Evolutionary conservation across 371 early-diverging fungal species (phyloP).

Genomic region (Rhizopus arrhizus): DNA sequence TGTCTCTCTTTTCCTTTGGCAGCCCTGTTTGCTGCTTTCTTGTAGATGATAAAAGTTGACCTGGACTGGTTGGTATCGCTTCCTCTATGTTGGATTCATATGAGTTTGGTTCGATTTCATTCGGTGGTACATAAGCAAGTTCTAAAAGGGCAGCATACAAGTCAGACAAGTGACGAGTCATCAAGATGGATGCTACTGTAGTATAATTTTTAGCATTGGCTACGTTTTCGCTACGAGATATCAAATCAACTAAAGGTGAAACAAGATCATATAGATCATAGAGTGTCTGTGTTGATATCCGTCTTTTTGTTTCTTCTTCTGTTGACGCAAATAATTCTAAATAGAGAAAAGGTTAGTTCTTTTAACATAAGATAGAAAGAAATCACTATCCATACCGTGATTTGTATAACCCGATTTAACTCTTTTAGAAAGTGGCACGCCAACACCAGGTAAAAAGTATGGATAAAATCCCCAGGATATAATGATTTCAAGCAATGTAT

Average conservation of each 20-base stretch:
- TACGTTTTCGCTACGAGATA: constrained; percentile 25
- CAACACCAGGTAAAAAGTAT: constrained; percentile 65
- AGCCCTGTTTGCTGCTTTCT: constrained; percentile 15
- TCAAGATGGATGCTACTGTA: constrained; percentile 59
- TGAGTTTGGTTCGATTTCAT: background rate
- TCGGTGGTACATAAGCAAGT: constrained; percentile 64
- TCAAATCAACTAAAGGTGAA: constrained; percentile 33
- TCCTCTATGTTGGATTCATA: too few relatives aligned
- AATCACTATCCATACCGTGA: constrained; percentile 33
- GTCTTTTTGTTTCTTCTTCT: constrained; percentile 9
- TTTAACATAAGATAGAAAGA: background rate
- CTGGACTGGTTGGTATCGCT: constrained; percentile 20
- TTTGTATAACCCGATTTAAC: constrained; percentile 56
- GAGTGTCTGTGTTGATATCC: constrained; percentile 8
- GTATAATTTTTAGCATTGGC: constrained; percentile 49
- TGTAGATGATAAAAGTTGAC: constrained; percentile 19
- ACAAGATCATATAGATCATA: constrained; percentile 9
- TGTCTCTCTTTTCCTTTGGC: constrained; percentile 45
- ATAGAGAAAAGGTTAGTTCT: background rate
- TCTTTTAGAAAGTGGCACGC: constrained; percentile 66
- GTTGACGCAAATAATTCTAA: constrained; percentile 25
- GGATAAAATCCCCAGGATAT: constrained; percentile 75
- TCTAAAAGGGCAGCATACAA: constrained; percentile 69
- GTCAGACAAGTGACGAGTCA: constrained; percentile 63
- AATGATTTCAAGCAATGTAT: constrained; percentile 67